Conservation (phyloP, 805 yeast species). For the Blastobotrys terrestris region DNA sequence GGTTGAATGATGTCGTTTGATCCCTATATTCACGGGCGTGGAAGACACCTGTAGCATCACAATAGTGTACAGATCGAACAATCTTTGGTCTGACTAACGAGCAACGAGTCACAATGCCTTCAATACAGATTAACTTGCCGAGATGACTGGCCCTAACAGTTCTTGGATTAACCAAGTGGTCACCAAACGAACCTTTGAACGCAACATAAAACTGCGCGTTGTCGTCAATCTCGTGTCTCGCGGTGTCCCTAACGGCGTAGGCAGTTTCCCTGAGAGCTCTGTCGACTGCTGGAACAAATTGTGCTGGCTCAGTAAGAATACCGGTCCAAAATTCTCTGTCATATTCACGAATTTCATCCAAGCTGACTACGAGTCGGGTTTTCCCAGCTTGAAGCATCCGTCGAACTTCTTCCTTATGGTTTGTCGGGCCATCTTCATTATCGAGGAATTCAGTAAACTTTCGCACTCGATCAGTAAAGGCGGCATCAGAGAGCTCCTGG, state of each 20-base stretch:
- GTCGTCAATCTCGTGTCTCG: constrained; percentile 47
- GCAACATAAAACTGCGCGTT: constrained; percentile 64
- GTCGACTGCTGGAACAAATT: constrained; percentile 82
- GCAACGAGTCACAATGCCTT: constrained; percentile 93
- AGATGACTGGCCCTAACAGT: constrained; percentile 70
- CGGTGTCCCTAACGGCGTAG: constrained; percentile 58
- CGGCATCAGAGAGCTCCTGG: constrained; percentile 22
- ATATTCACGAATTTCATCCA: constrained; percentile 84
- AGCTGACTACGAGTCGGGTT: constrained; percentile 62
- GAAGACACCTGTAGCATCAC: constrained; percentile 75
- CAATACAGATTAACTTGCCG: constrained; percentile 78
- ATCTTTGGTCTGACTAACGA: constrained; percentile 91
- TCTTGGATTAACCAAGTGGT: constrained; percentile 80
- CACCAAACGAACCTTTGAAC: constrained; percentile 88
- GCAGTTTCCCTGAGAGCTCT: constrained; percentile 79
- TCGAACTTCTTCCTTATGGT: constrained; percentile 64
- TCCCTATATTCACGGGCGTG: constrained; percentile 91
- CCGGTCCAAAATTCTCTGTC: constrained; percentile 77
- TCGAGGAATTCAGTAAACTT: constrained; percentile 80
- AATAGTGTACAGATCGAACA: constrained; percentile 85
- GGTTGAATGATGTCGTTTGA: constrained; percentile 84
- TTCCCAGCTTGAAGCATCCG: constrained; percentile 63
- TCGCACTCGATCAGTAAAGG: constrained; percentile 76
- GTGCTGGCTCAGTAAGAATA: constrained; percentile 68
- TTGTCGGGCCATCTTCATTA: constrained; percentile 46